Evolutionary conservation across 1,284 basidiomycete species (phyloP).

Genomic region (Cutaneotrichosporon daszewskae): DNA sequence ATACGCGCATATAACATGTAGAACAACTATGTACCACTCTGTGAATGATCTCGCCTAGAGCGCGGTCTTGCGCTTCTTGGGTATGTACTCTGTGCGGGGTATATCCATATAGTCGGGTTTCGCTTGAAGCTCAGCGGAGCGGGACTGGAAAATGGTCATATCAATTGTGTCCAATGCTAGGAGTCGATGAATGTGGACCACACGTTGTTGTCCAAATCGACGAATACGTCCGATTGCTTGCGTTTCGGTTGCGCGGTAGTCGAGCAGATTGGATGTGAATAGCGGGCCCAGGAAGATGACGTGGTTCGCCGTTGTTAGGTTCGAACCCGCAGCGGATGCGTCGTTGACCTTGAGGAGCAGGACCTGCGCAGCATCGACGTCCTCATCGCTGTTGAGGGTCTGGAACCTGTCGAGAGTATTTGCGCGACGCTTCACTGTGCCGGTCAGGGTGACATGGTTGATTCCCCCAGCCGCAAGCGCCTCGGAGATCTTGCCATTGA

Average conservation of each 20-base stretch:
- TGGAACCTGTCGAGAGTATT: slow-evolving; percentile 80
- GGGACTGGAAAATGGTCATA: slow-evolving; percentile 56
- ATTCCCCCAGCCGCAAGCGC: slow-evolving; percentile 69
- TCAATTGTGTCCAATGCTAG: slow-evolving; percentile 79
- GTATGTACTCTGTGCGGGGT: background rate
- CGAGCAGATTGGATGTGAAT: slow-evolving; percentile 68
- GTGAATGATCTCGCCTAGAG: too few relatives aligned
- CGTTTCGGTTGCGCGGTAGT: slow-evolving; percentile 78
- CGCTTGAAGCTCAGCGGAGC: slow-evolving; percentile 22
- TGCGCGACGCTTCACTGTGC: slow-evolving; percentile 68
- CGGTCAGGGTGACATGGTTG: slow-evolving; percentile 72
- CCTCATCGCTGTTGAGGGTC: too few relatives aligned
- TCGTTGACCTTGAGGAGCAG: slow-evolving; percentile 86
- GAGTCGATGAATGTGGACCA: slow-evolving; percentile 74
- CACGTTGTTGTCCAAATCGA: slow-evolving; percentile 75
- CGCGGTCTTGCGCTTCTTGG: background rate
- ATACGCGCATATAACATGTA: too few relatives aligned
- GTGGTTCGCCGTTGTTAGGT: slow-evolving; percentile 87
- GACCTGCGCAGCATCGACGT: slow-evolving; percentile 58
- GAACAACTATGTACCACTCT: too few relatives aligned
- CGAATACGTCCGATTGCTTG: slow-evolving; percentile 85
- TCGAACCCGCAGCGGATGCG: slow-evolving; percentile 86
- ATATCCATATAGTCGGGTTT: slow-evolving; percentile 37
- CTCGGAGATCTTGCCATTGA: slow-evolving; percentile 82
- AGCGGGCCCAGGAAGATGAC: slow-evolving; percentile 91